Base-by-base conservation (phyloP, 768 basidiomycete species). In the Amanita exitialis region DNA sequence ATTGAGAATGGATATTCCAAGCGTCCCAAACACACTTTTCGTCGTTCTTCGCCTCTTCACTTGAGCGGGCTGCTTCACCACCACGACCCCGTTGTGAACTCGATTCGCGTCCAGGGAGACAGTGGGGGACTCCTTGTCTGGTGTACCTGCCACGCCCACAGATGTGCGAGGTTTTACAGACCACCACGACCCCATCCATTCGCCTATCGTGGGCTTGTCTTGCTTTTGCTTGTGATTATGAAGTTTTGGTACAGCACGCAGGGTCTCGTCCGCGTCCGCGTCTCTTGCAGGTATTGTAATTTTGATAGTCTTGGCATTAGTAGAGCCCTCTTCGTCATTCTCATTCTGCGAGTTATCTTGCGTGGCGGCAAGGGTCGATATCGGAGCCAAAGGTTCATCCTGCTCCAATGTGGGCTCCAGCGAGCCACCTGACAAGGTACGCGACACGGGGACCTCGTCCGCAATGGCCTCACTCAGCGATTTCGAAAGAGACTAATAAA, bases 101-200 rank as follows among this genome's bases (percentile, higher is more conserved):
- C 12, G 8, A 43, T 15, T 25, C 15, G 9, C 7, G 12, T 42
- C 47, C 0, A 10, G 39, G n/a, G 49, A 27, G 12, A 8, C 25
- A 16, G 13, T 15, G 18, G 51, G 53, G 25, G 53, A 51, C 43
- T 54, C 58, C 39, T 61, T 57, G 30, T 59, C 59, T 48, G 63
- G 60, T 3, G 30, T 12, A 12, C 10, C 30, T 30, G 27, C 7
- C 7, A 54, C 57, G 35, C 58, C 52, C 13, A 56, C 53, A 49
- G 44, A 18, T 30, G 51, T 50, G 23, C 62, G 58, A 56, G 61
- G 35, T 42, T 64, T 77, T 30, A 77, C 72, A 15, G 67, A 70
- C 74, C 85, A 82, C 81, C 79, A 86, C 0, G 77, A 79, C 0
- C 86, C 85, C 74, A 89, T 78, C 87, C 87, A 90, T 44, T 84